These are phyloP conservation scores for Microbotryum silenes-acaulis DNA, from an alignment of 1,284 basidiomycete species.

Conservation along the genomic window DNA sequence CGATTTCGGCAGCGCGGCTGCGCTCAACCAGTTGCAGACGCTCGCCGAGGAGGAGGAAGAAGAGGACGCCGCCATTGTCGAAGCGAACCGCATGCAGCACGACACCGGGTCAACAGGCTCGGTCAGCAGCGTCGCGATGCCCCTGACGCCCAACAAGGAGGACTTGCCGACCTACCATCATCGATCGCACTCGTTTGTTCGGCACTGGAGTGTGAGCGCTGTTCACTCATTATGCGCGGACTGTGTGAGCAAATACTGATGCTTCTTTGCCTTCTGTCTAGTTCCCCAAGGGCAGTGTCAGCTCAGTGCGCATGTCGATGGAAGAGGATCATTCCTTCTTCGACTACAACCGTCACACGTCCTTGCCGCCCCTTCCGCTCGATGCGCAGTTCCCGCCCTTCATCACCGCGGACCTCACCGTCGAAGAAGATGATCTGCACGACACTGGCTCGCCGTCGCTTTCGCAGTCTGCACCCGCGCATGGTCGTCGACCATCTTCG, in stretches of 20 bases:
- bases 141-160: conserved; percentile 21
- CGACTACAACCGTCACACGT: conserved; percentile 31
- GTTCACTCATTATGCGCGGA: not conserved
- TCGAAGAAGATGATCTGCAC: conserved; percentile 25
- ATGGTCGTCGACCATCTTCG: conserved; percentile 26
- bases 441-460: not conserved
- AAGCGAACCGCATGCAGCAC: conserved; percentile 11
- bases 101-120: conserved; percentile 14
- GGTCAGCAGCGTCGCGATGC: conserved; percentile 21
- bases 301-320: conserved; percentile 20
- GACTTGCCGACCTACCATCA: conserved; percentile 13
- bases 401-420: conserved; percentile 26
- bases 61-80: conserved; percentile 21
- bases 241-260: not conserved
- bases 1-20: conserved; percentile 20
- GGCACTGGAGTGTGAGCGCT: conserved; percentile 28
- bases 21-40: conserved; percentile 30
- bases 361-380: conserved; percentile 29
- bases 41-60: conserved; percentile 37
- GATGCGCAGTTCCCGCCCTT: conserved; percentile 26
- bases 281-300: conserved; percentile 29
- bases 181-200: conserved; percentile 29
- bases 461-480: conserved; percentile 6
- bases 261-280: not conserved
- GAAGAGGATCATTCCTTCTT: conserved; percentile 30